A percentile compares a stretch with the other conserved stretches of the same genome.
These are phyloP conservation scores for Phascolomyces articulosus DNA, from an alignment of 371 early-diverging fungal genomes.

Conservation along the genomic window DNA sequence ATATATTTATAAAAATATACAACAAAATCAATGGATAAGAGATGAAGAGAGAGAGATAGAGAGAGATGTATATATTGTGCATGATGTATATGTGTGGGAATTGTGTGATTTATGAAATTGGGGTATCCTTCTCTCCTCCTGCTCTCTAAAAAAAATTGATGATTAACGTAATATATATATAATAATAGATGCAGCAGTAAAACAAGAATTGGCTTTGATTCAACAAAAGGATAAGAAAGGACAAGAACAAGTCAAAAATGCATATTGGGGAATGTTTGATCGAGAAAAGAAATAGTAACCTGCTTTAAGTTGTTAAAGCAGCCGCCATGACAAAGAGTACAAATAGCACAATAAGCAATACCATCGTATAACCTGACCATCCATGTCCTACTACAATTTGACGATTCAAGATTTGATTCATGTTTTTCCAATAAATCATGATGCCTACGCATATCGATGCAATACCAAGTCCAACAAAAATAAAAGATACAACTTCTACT, in stretches of 20 bases:
- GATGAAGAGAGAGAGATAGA: too few relatives aligned
- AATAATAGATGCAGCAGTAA: conserved; percentile 9
- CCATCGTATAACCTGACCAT: conserved; percentile 35
- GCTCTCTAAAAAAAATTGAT: too few relatives aligned
- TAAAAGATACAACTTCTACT: conserved; percentile 29
- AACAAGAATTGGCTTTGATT: conserved; percentile 10
- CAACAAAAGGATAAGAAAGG: conserved; percentile 18
- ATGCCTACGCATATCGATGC: conserved; percentile 30
- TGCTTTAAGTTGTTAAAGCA: conserved; percentile 16
- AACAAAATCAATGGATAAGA: too few relatives aligned
- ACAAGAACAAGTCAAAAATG: conserved; percentile 5
- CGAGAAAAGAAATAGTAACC: background rate
- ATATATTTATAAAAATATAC: too few relatives aligned
- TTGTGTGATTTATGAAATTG: too few relatives aligned
- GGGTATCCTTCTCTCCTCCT: too few relatives aligned
- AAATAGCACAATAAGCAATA: conserved; percentile 29
- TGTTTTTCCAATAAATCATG: conserved; percentile 33
- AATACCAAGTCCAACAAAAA: conserved; percentile 37
- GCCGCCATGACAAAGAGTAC: conserved; percentile 37
- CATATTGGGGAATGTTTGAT: conserved; percentile 20
- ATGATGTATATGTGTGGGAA: too few relatives aligned
- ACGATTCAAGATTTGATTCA: conserved; percentile 30
- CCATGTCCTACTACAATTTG: conserved; percentile 37
- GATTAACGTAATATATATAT: background rate
- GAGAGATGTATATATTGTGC: too few relatives aligned